Evolutionary conservation across 495 filamentous ascomycete genomes (phyloP).

Genomic region (Stereocaulon alpinum): DNA sequence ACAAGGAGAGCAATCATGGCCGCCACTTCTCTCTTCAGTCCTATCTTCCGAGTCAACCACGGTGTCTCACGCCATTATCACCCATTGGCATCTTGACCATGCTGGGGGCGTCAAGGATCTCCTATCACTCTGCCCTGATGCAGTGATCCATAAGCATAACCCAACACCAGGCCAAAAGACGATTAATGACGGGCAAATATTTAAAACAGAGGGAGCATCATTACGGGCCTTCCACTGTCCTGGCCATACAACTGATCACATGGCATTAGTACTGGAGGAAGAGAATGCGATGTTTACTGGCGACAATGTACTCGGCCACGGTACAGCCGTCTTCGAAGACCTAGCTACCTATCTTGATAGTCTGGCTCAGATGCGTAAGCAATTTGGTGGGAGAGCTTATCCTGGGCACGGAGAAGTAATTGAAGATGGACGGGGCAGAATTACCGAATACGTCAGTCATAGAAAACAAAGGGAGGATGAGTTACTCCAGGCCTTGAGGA

Average conservation of each 20-base stretch:
- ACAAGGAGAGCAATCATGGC: conserved; percentile 55
- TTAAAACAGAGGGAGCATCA: conserved; percentile 64
- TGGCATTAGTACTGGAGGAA: conserved; percentile 59
- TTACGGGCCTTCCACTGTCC: conserved; percentile 68
- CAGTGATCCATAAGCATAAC: conserved; percentile 41
- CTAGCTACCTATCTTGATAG: conserved; percentile 61
- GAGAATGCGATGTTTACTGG: conserved; percentile 86
- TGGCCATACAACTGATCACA: conserved; percentile 81
- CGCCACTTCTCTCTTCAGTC: conserved; percentile 44
- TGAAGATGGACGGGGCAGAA: conserved; percentile 50
- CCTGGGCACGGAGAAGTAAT: conserved; percentile 80
- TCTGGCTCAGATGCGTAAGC: conserved; percentile 55
- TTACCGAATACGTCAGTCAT: conserved; percentile 76
- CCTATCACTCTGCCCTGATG: conserved; percentile 47
- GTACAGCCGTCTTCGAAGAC: conserved; percentile 87
- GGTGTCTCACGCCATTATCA: conserved; percentile 58
- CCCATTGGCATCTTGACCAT: conserved; percentile 90
- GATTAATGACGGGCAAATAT: conserved; percentile 63
- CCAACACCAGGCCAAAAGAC: conserved; percentile 28
- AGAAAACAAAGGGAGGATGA: conserved; percentile 70
- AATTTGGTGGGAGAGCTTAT: conserved; percentile 63
- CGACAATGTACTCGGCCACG: conserved; percentile 90
- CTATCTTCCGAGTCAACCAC: conserved; percentile 55
- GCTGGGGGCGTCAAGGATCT: conserved; percentile 62
- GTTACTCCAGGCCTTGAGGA: conserved; percentile 56